Conservation (phyloP, 2,329 filamentous ascomycete genomes). For the Colletotrichum navitas region DNA sequence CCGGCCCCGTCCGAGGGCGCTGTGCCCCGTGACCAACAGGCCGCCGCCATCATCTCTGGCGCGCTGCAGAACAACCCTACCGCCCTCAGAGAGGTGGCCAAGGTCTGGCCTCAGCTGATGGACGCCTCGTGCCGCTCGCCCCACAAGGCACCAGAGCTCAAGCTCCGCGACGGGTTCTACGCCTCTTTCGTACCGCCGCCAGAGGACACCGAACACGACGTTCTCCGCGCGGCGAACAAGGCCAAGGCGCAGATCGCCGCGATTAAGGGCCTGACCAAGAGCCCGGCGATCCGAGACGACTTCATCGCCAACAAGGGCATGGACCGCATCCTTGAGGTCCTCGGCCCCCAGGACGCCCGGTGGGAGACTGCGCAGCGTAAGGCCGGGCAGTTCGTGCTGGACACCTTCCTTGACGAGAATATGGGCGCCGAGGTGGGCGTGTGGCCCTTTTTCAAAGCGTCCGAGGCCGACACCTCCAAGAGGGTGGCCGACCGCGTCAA, state of each 20-base stretch:
- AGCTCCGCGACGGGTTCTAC: conserved; percentile 57
- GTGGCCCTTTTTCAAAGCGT: conserved; percentile 59
- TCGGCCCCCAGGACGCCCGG: conserved; percentile 60
- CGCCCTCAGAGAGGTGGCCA: conserved; percentile 65
- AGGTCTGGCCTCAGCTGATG: conserved; percentile 60
- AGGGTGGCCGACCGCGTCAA: conserved; percentile 34
- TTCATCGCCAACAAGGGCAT: conserved; percentile 69
- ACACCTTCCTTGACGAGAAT: conserved; percentile 75
- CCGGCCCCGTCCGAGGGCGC: conserved; percentile 43
- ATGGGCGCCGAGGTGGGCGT: conserved; percentile 70
- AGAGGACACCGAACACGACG: conserved; percentile 8
- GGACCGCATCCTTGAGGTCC: conserved; percentile 64
- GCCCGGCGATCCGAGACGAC: conserved; percentile 63
- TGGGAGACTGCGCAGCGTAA: conserved; percentile 66
- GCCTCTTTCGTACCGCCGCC: conserved; percentile 52
- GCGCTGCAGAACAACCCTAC: conserved; percentile 75
- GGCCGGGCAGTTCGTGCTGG: conserved; percentile 69
- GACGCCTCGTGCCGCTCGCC: conserved; percentile 52
- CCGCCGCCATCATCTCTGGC: conserved; percentile 69
- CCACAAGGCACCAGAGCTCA: conserved; percentile 27
- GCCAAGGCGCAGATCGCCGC: conserved; percentile 60
- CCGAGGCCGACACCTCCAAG: conserved; percentile 38
- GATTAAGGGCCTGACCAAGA: conserved; percentile 69
- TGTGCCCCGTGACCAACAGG: conserved; percentile 62
- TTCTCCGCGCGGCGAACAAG: conserved; percentile 45